These are phyloP conservation scores for Naganishia antarctica DNA, from an alignment of 768 basidiomycete species.

Conservation along the genomic window DNA sequence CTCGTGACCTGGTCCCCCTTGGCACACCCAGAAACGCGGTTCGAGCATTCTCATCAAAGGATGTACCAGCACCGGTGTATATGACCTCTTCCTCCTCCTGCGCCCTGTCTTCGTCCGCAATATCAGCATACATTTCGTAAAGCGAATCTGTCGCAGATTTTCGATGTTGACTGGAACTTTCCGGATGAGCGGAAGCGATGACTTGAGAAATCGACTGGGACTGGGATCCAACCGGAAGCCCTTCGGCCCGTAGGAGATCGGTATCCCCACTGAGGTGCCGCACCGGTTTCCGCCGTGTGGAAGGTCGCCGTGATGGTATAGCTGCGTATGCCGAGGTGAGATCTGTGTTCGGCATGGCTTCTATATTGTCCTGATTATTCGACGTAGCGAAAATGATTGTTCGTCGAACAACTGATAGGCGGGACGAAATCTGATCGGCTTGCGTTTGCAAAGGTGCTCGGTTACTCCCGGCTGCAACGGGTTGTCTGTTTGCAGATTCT, in stretches of 20 bases:
- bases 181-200: background rate
- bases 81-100: constrained; percentile 8
- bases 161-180: background rate
- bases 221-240: background rate
- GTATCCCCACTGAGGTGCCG: constrained; percentile 15
- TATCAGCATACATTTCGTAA: constrained; percentile 19
- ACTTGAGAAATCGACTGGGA: constrained; percentile 18
- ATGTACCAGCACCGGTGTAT: background rate
- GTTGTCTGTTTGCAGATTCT: background rate
- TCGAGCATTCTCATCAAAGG: background rate
- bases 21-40: background rate
- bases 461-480: background rate
- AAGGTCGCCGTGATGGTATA: constrained; percentile 7
- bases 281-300: constrained; percentile 17
- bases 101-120: background rate
- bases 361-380: background rate
- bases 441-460: background rate
- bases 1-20: background rate
- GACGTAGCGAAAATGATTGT: constrained; percentile 11
- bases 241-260: constrained; percentile 6
- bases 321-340: background rate
- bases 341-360: background rate
- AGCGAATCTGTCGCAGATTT: constrained; percentile 10
- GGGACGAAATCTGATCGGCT: background rate
- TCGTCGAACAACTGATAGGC: constrained; percentile 1